Percentiles rank a stretch among this genome's conserved stretches.
These are phyloP conservation scores for Penicillium freii DNA, from an alignment of 2,329 filamentous ascomycete genomes.

Conservation along the genomic window DNA sequence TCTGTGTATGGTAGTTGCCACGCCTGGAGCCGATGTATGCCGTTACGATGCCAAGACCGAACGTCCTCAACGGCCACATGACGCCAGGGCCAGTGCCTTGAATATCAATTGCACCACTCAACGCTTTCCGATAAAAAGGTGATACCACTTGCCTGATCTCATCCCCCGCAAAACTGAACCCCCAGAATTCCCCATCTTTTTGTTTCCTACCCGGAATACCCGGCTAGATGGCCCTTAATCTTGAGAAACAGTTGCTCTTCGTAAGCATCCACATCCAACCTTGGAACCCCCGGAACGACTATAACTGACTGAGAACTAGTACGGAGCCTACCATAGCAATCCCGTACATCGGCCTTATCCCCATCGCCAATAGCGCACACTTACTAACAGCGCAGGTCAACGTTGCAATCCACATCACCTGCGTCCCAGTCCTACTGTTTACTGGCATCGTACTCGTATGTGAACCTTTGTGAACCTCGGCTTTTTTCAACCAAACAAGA, in stretches of 20 bases:
- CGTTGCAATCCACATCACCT: conserved; percentile 62
- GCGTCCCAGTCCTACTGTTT: conserved; percentile 61
- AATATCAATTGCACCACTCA: conserved; percentile 5
- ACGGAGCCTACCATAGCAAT: conserved; percentile 66
- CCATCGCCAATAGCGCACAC: conserved; percentile 16
- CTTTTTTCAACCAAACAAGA: neutral
- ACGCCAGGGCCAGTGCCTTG: conserved; percentile 5
- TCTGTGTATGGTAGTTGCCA: neutral
- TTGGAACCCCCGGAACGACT: conserved; percentile 10
- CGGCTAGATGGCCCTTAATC: conserved; percentile 51
- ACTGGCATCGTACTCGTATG: conserved; percentile 60
- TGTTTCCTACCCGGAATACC: neutral
- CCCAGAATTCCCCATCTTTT: neutral
- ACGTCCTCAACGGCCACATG: conserved; percentile 2
- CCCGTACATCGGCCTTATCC: conserved; percentile 46
- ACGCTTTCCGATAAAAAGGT: conserved; percentile 1
- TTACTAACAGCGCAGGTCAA: conserved; percentile 53
- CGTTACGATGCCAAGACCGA: conserved; percentile 1
- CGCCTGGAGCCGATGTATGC: neutral
- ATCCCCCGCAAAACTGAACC: conserved; percentile 1
- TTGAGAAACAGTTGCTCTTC: conserved; percentile 66
- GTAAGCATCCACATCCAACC: conserved; percentile 46
- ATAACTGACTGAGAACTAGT: conserved; percentile 46
- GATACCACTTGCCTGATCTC: conserved; percentile 1
- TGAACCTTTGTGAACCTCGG: conserved; percentile 22